These are phyloP conservation scores for Secale cereale DNA, from an alignment of 176 grass and related monocot species.

Conservation along the genomic window DNA sequence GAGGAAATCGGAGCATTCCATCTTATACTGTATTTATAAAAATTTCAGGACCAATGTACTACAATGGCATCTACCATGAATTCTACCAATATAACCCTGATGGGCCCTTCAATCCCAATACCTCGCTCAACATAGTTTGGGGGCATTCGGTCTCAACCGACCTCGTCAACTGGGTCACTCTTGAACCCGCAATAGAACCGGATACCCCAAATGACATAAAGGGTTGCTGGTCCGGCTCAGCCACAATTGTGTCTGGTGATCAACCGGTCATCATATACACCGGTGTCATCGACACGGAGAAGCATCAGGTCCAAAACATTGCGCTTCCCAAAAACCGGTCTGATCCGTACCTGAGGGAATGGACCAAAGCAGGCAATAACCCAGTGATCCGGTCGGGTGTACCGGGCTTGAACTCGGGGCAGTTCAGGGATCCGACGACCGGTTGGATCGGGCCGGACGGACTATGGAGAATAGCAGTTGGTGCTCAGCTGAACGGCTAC, in stretches of 20 bases:
- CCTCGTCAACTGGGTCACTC: constrained; percentile 62
- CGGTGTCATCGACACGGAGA: constrained; percentile 37
- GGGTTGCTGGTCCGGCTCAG: constrained; percentile 81
- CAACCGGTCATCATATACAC: constrained; percentile 69
- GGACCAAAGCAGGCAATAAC: constrained; percentile 67
- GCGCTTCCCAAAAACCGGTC: constrained; percentile 64
- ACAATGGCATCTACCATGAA: constrained; percentile 83
- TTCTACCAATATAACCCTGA: constrained; percentile 80
- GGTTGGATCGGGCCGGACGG: constrained; percentile 71
- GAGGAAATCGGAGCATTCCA: background rate
- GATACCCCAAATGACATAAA: constrained; percentile 45
- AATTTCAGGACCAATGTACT: constrained; percentile 84
- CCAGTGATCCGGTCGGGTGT: constrained; percentile 46
- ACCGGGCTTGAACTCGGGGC: constrained; percentile 27
- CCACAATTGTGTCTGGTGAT: constrained; percentile 46
- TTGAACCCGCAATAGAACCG: constrained; percentile 51
- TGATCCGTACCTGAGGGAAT: constrained; percentile 70
- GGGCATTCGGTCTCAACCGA: constrained; percentile 73
- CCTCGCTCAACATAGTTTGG: constrained; percentile 47
- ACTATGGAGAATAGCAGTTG: constrained; percentile 56
- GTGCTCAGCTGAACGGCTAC: constrained; percentile 41
- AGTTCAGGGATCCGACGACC: constrained; percentile 76
- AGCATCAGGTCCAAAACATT: constrained; percentile 65
- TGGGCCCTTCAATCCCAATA: background rate
- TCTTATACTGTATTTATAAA: background rate